Evolutionary conservation across 805 yeast genomes (phyloP), one percentile per base, ranked within the genome.

Genomic region (Grigorovia humatica): DNA sequence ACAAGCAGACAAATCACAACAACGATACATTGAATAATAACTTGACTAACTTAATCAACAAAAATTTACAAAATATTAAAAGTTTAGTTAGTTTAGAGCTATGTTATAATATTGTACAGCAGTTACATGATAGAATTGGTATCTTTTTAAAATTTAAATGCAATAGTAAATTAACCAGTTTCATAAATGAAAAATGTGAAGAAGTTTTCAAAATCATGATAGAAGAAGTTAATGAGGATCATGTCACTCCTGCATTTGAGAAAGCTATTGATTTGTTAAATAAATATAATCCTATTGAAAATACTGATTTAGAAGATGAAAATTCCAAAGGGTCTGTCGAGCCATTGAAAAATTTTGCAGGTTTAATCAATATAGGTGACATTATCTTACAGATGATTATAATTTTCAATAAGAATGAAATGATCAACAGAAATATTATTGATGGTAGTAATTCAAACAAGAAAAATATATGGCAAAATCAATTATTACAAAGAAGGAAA

Each of bases 311-410:
- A 13, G 43, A 43, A 13, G 52, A 30, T 8, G 46, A 30, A 11
- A 13, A 43, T 29, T n/a, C 17, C 20, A 51, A 45, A 13, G 50
- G 48, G 42, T 55, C 57, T 4, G 83, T 86, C n/a, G 95, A 85
- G 55, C 98, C 98, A 0, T 73, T 91, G 50, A 84, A 84, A 0
- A 80, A 86, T 46, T 91, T 93, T 59, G 85, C 95, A 17, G 97
- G 91, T 63, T 75, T 93, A 52, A 93, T 93, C 40, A 93, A 90
- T 59, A 82, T 88, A 54, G 97, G 96, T 4, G 99, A 91, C 66
- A 72, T 91, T 52, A 87, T 93, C 20, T 83, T 88, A 60, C 97
- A 91, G 64, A 88, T 91, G 95, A 71, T 90, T 45, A 89, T 86
- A 49, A 87, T 88, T 6, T 93, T 93, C 59, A 91, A 88, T 69